These are phyloP conservation scores for Nematocida sp. DNA, from an alignment of 371 early-diverging fungal genomes.

Conservation along the genomic window DNA sequence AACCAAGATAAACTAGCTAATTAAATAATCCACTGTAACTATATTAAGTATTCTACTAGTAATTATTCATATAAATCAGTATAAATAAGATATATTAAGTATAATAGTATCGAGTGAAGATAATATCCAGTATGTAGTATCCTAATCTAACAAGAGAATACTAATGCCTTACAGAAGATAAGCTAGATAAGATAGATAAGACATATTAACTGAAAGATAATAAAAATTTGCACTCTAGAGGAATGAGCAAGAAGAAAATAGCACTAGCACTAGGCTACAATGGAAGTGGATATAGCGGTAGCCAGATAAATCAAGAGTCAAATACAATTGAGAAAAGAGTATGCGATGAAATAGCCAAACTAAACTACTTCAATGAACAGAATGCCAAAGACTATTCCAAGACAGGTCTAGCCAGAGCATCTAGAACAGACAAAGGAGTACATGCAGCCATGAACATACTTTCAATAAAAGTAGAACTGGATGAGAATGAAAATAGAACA, in stretches of 20 bases:
- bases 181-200: background rate
- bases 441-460: slow-evolving; percentile 91
- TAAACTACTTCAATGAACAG: slow-evolving; percentile 37
- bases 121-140: too few relatives aligned
- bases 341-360: slow-evolving; percentile 36
- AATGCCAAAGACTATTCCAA: slow-evolving; percentile 64
- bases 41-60: too few relatives aligned
- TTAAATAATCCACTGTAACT: background rate
- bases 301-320: slow-evolving; percentile 59
- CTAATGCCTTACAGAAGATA: background rate
- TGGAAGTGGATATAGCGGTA: slow-evolving; percentile 59
- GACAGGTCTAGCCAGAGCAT: slow-evolving; percentile 73
- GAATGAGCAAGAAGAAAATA: slow-evolving; percentile 56
- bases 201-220: background rate
- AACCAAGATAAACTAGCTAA: background rate
- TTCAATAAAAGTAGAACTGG: slow-evolving; percentile 71
- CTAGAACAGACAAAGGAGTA: slow-evolving; percentile 97
- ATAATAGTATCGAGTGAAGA: too few relatives aligned
- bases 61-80: too few relatives aligned
- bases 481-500: background rate
- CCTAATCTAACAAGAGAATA: background rate
- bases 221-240: slow-evolving; percentile 35
- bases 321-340: slow-evolving; percentile 61
- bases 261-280: slow-evolving; percentile 62
- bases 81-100: too few relatives aligned